These are phyloP conservation scores for Aspergillus melleus DNA, from an alignment of 2,329 filamentous ascomycete genomes.

Conservation along the genomic window DNA sequence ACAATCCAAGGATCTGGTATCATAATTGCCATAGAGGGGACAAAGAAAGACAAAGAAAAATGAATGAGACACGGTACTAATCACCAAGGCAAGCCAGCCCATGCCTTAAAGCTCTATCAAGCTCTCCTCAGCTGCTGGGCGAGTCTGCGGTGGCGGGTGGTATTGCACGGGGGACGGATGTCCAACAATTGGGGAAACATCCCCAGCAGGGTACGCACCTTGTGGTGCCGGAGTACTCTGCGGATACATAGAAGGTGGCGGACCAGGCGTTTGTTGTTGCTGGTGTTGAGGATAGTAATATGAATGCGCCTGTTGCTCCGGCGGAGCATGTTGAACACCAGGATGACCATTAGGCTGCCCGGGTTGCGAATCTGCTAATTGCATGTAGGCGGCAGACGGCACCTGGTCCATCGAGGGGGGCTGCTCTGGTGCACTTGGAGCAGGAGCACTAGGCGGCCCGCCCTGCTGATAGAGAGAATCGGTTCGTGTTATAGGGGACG, in stretches of 20 bases:
- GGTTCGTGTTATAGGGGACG: slow-evolving; percentile 21
- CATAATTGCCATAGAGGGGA: slow-evolving; percentile 20
- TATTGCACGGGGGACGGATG: slow-evolving; percentile 18
- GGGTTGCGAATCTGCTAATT: slow-evolving; percentile 14
- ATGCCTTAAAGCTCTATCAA: slow-evolving; percentile 30
- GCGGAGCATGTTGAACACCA: slow-evolving; percentile 15
- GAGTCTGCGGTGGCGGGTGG: slow-evolving; percentile 22
- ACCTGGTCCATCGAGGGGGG: slow-evolving; percentile 14
- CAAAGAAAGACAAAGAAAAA: slow-evolving; percentile 1
- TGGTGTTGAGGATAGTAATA: slow-evolving; percentile 22
- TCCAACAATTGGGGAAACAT: slow-evolving; percentile 19
- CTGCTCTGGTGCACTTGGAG: slow-evolving; percentile 18
- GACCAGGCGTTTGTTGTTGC: slow-evolving; percentile 17
- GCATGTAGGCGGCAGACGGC: slow-evolving; percentile 18
- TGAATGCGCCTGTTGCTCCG: slow-evolving; percentile 17
- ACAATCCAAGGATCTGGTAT: slow-evolving; percentile 28
- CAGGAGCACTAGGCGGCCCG: slow-evolving; percentile 4
- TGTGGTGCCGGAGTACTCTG: slow-evolving; percentile 13
- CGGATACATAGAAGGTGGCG: slow-evolving; percentile 13
- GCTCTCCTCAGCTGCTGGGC: slow-evolving; percentile 31
- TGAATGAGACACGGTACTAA: slow-evolving; percentile 6
- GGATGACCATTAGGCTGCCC: slow-evolving; percentile 14
- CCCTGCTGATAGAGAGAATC: slow-evolving; percentile 26
- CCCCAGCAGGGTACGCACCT: slow-evolving; percentile 16
- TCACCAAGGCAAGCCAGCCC: slow-evolving; percentile 5